These are phyloP conservation scores for Aspergillus diversus DNA, from an alignment of 495 filamentous ascomycete genomes.

Conservation along the genomic window DNA sequence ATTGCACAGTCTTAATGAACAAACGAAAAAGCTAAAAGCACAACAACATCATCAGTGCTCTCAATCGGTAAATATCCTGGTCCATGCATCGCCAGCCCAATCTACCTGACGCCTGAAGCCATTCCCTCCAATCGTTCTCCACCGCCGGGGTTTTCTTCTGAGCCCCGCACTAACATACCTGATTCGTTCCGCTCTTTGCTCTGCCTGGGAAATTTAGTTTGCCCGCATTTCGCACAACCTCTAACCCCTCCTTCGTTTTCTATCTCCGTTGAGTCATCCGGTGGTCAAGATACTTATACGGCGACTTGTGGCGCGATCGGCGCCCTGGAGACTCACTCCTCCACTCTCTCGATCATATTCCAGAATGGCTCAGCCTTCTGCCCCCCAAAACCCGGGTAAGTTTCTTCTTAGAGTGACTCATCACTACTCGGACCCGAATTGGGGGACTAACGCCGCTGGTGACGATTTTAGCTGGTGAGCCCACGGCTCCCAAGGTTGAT, in stretches of 20 bases:
- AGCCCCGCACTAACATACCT: constrained; percentile 27
- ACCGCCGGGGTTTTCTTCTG: constrained; percentile 20
- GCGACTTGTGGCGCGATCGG: constrained; percentile 52
- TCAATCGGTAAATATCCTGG: constrained; percentile 1
- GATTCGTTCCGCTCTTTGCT: constrained; percentile 37
- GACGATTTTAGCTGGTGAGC: constrained; percentile 50
- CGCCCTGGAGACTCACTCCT: constrained; percentile 52
- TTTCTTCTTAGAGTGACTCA: constrained; percentile 8
- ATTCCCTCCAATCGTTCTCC: constrained; percentile 19
- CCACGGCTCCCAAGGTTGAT: constrained; percentile 53
- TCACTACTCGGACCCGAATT: constrained; percentile 2
- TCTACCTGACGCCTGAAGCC: constrained; percentile 1
- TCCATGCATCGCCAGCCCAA: constrained; percentile 7
- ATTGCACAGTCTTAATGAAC: neutral
- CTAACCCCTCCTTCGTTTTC: constrained; percentile 27
- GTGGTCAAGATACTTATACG: constrained; percentile 54
- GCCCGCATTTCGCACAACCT: constrained; percentile 36
- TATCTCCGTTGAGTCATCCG: constrained; percentile 31
- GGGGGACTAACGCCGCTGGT: constrained; percentile 14
- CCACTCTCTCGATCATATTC: constrained; percentile 49
- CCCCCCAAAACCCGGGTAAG: constrained; percentile 59
- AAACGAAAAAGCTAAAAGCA: neutral
- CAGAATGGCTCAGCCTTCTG: constrained; percentile 64
- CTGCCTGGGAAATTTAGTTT: constrained; percentile 37
- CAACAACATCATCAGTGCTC: neutral